Base-by-base conservation (phyloP, 192 early-diverging fungal genomes). In the Backusella tarrabulga region DNA sequence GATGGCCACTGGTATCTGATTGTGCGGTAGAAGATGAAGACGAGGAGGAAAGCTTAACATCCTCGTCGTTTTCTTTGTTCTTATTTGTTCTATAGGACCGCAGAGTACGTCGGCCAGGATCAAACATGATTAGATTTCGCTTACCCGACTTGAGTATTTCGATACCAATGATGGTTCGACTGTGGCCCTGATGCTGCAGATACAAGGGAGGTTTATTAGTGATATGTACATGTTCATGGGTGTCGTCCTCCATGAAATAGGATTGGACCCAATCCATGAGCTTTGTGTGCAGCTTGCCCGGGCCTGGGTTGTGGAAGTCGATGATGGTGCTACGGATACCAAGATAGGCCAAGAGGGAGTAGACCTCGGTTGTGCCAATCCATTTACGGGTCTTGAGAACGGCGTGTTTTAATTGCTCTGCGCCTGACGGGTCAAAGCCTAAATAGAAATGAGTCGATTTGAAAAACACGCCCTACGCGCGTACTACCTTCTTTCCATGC, bases 341-440 rank as follows among this genome's bases (percentile, higher is more conserved):
- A 0, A 93, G 68, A 14, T 86, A 90, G 0, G 85, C 79, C 29
- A 94, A 72, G 4, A 92, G 80, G 1, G 87, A 86, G 76, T 90
- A 91, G 0, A 88, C 87, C 71, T 94, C 92, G 0, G 91, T 92
- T 0, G 92, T 87, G 0, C 92, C 91, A 75, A 94, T 92, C 92
- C 92, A 94, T 73, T 90, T 91, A 8, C 82, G 63, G 6, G 91
- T 90, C 21, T 83, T 87, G 23, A 81, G 66, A 2, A 92, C 87
- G 7, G 79, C 83, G 74, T 89, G 83, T 2, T 75, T 74, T 9
- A 92, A 77, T 67, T 93, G 91, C 19, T 40, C 40, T 2, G 88
- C 88, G 3, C 91, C 93, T 11, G 80, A 71, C 0, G 75, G 71
- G 77, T 94, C 93, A 67, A 86, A 92, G 1, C 91, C 89, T 75